A percentile compares a stretch with the other conserved stretches of the same genome.
phyloP scores from a whole-genome alignment of 2,329 filamentous ascomycete species.

The Pseudocercospora fijiensis region DNA sequence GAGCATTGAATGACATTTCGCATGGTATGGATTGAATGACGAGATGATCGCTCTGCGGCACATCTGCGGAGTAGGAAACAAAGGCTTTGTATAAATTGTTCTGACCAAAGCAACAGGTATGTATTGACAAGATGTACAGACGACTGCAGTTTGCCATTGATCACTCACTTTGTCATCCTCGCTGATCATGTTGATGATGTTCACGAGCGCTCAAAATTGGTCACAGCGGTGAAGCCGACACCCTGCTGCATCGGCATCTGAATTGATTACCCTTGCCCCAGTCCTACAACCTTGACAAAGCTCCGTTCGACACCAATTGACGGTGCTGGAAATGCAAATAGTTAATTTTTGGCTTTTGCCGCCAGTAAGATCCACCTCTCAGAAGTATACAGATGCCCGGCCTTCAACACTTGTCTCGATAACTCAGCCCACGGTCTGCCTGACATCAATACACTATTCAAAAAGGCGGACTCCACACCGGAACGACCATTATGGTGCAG shows the following conservation, averaged over 20 bases:
- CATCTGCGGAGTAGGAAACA: neutral
- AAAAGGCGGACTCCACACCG: neutral
- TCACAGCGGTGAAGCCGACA: neutral
- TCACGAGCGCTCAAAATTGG: neutral
- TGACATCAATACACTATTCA: neutral
- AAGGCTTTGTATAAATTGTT: neutral
- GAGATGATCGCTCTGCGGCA: neutral
- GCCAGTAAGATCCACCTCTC: no score
- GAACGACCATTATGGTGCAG: neutral
- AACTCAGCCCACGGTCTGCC: neutral
- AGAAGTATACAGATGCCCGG: no score
- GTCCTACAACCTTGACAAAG: neutral
- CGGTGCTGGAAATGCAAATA: no score
- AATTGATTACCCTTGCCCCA: neutral
- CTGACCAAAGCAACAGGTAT: neutral
- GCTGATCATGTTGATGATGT: neutral
- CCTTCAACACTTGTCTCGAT: neutral
- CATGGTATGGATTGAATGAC: neutral
- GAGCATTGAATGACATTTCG: neutral
- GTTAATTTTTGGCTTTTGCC: no score
- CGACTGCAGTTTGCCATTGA: neutral
- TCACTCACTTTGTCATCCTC: neutral
- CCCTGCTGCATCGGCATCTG: neutral
- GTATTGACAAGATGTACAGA: neutral
- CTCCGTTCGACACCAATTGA: neutral